Base-by-base conservation (phyloP, 441 rosid genomes). In the Populus tomentosa region DNA sequence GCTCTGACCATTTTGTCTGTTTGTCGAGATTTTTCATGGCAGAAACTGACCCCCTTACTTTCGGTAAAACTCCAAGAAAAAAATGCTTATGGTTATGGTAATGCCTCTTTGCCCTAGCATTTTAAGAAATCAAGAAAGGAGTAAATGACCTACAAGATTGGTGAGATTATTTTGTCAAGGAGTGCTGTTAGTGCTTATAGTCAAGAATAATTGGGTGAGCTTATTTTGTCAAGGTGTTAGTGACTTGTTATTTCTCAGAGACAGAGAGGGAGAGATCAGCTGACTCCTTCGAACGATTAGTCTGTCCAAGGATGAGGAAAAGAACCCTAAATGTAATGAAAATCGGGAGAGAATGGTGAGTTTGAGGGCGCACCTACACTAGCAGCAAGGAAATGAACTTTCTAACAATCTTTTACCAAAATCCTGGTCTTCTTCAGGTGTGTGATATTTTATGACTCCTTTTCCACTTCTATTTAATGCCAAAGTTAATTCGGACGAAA, bases 1-100 rank as follows among this genome's bases (percentile, higher is more conserved):
- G 46, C 20, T 73, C 88, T 85, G 87, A 81, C 82, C 65, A 70
- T 65, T 73, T 84, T 88, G 95, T 90, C 93, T 87, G 73, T 76
- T 89, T 89, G 97, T 94, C 94, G 83, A 83, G 81, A 75, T 82
- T 84, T 88, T 81, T 66, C 80, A 82, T 78, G 80, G 89, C 95
- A 87, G 67, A 65, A 72, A 72, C 83, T 85, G 82, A 79, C 80
- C 75, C 67, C 21, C 24, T 61, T 21, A n/a, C 61, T n/a, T 38
- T 42, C 2, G 2, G 42, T 32, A 32, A 10, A 32, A 68, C 1
- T 32, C 40, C 42, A 18, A 33, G 10, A 35, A 35, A 6, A 68
- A 68, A 35, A 68, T 30, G 36, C 26, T 21, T 63, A 63, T 63
- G 24, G 69, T 77, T 38, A 36, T 32, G 71, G 30, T 62, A 28